These are phyloP conservation scores for Hypoxylon fragiforme DNA, from an alignment of 495 filamentous ascomycete species.

Conservation along the genomic window DNA sequence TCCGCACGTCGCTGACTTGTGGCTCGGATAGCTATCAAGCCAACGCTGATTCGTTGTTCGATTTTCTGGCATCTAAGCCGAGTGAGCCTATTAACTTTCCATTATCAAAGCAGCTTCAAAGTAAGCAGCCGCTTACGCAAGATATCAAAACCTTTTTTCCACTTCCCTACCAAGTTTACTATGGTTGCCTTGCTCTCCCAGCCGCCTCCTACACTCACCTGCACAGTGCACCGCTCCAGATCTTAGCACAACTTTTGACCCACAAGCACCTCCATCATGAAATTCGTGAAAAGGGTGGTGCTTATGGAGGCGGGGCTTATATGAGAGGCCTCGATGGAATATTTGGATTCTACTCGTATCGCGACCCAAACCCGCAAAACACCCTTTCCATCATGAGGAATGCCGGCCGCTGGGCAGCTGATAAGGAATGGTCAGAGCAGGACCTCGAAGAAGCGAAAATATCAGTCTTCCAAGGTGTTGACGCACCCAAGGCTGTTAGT, in stretches of 20 bases:
- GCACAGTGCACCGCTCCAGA: constrained; percentile 75
- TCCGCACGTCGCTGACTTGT: constrained; percentile 88
- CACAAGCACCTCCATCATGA: constrained; percentile 97
- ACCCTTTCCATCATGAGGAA: constrained; percentile 81
- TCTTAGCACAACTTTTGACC: constrained; percentile 91
- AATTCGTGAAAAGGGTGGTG: constrained; percentile 96
- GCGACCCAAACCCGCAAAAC: constrained; percentile 94
- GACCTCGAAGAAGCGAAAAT: constrained; percentile 97
- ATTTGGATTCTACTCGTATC: constrained; percentile 94
- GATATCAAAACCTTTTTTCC: constrained; percentile 83
- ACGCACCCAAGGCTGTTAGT: constrained; percentile 86
- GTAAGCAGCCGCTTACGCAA: constrained; percentile 38
- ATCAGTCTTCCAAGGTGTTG: constrained; percentile 92
- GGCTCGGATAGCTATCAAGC: constrained; percentile 65
- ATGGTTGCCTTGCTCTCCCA: constrained; percentile 76
- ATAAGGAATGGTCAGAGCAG: constrained; percentile 79
- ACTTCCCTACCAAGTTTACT: constrained; percentile 96
- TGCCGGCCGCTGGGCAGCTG: constrained; percentile 80
- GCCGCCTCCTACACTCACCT: constrained; percentile 83
- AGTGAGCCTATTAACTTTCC: constrained; percentile 44
- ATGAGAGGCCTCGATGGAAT: constrained; percentile 75
- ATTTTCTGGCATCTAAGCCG: constrained; percentile 68
- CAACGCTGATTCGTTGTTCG: constrained; percentile 74
- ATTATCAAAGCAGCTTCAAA: constrained; percentile 29
- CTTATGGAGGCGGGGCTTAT: constrained; percentile 92